Conservation (phyloP, 805 yeast species). For the Hanseniaspora occidentalis region DNA sequence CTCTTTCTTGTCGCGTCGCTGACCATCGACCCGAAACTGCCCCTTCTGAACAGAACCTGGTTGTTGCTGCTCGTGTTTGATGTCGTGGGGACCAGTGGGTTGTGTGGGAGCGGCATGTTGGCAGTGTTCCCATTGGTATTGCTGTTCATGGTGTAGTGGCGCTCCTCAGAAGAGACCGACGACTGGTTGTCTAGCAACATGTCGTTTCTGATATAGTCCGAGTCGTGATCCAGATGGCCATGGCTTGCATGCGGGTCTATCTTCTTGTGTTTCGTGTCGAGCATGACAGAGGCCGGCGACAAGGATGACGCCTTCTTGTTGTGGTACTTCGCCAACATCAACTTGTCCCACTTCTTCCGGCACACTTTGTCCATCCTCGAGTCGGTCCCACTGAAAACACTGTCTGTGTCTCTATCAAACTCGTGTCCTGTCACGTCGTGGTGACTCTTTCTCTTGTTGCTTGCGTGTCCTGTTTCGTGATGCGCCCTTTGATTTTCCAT, state of each 20-base stretch:
- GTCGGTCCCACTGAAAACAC: neutral
- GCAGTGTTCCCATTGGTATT: too few relatives aligned
- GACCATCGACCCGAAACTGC: conserved; percentile 25
- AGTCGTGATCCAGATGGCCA: too few relatives aligned
- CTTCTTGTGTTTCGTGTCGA: too few relatives aligned
- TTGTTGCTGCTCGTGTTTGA: conserved; percentile 6
- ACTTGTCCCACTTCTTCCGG: conserved; percentile 6
- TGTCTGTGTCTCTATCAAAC: neutral
- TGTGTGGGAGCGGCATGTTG: too few relatives aligned
- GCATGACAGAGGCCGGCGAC: too few relatives aligned
- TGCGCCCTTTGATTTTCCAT: conserved; percentile 2
- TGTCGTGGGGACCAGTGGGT: neutral
- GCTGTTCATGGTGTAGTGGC: too few relatives aligned
- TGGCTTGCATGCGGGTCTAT: too few relatives aligned
- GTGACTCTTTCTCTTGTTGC: neutral
- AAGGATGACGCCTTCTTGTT: neutral
- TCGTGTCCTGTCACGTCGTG: neutral
- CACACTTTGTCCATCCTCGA: conserved; percentile 2
- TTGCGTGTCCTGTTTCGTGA: neutral
- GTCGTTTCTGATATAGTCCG: neutral
- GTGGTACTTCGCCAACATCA: neutral
- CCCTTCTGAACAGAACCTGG: conserved; percentile 14
- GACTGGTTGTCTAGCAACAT: neutral
- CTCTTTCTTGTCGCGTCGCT: conserved; percentile 25
- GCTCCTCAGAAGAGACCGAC: neutral